Conservation (phyloP, 2,329 filamentous ascomycete genomes). For the Aspergillus sp. region DNA sequence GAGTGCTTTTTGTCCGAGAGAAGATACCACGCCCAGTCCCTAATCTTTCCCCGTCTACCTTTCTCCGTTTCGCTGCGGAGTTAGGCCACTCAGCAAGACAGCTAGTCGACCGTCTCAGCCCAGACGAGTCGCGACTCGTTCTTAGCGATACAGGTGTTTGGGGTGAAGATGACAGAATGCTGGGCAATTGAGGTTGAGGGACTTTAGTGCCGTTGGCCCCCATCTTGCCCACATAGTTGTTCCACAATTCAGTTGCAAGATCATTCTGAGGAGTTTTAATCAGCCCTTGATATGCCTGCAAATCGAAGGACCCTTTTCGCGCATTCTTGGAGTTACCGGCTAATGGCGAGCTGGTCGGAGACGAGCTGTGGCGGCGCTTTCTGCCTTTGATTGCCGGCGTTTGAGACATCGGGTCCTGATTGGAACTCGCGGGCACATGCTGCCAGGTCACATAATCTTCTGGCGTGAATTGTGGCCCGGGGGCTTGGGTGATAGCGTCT, state of each 20-base stretch:
- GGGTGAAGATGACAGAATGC: conserved; percentile 70
- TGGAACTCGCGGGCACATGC: conserved; percentile 45
- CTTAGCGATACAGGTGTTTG: conserved; percentile 56
- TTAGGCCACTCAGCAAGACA: conserved; percentile 69
- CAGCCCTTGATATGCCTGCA: conserved; percentile 58
- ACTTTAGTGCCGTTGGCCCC: conserved; percentile 46
- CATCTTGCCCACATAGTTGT: conserved; percentile 64
- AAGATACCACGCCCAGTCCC: conserved; percentile 50
- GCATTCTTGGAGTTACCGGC: conserved; percentile 38
- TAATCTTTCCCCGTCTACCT: conserved; percentile 49
- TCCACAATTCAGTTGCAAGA: conserved; percentile 74
- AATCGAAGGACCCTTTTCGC: conserved; percentile 51
- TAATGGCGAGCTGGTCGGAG: conserved; percentile 67
- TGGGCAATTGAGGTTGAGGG: conserved; percentile 59
- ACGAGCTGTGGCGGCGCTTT: conserved; percentile 73
- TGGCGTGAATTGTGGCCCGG: conserved; percentile 53
- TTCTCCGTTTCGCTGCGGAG: conserved; percentile 62
- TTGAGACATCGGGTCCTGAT: conserved; percentile 48
- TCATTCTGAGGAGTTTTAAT: conserved; percentile 69
- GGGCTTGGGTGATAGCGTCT: conserved; percentile 51
- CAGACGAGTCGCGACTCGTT: conserved; percentile 45
- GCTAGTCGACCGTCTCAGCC: conserved; percentile 65
- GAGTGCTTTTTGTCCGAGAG: conserved; percentile 40
- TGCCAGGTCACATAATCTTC: conserved; percentile 64
- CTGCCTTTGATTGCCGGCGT: conserved; percentile 48